Conservation (phyloP, 345 rosid species). For the Aquilaria malaccensis region DNA sequence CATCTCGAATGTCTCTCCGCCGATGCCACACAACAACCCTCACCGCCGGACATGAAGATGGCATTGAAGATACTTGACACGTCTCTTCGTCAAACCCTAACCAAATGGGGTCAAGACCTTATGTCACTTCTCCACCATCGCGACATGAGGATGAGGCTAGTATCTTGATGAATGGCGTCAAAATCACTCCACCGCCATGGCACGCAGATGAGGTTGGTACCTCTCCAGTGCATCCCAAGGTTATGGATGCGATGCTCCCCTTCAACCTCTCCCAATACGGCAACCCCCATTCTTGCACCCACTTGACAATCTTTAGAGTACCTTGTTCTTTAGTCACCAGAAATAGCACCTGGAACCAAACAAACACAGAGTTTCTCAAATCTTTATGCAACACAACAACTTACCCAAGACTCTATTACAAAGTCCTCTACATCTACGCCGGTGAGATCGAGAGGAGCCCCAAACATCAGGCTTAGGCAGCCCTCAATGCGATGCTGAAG, state of each 20-base stretch:
- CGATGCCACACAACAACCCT: too few species aligned
- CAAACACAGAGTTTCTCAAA: slow-evolving; percentile 30
- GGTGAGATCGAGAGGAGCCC: slow-evolving; percentile 18
- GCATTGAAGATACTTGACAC: neutral
- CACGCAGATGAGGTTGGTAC: slow-evolving; percentile 69
- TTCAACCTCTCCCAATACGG: slow-evolving; percentile 63
- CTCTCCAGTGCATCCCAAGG: slow-evolving; percentile 86
- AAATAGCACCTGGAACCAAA: slow-evolving; percentile 11
- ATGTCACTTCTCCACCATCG: slow-evolving; percentile 22
- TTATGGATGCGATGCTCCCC: slow-evolving; percentile 80
- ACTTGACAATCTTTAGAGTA: slow-evolving; percentile 4
- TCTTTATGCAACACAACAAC: slow-evolving; percentile 32
- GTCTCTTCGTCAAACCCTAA: slow-evolving; percentile 13
- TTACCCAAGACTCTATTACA: slow-evolving; percentile 33
- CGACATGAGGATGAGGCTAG: slow-evolving; percentile 13
- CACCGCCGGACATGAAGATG: too few species aligned
- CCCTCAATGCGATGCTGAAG: slow-evolving; percentile 36
- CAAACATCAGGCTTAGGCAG: slow-evolving; percentile 22
- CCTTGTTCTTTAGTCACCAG: slow-evolving; percentile 7
- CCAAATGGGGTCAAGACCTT: neutral
- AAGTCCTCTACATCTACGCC: slow-evolving; percentile 27
- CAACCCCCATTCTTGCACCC: slow-evolving; percentile 92
- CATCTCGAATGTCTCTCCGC: too few species aligned
- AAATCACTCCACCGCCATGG: slow-evolving; percentile 50
- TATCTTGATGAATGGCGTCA: slow-evolving; percentile 47